These are phyloP conservation scores for Ajuga chamaepitys DNA, from an alignment of 257 asterid genomes.

Conservation along the genomic window DNA sequence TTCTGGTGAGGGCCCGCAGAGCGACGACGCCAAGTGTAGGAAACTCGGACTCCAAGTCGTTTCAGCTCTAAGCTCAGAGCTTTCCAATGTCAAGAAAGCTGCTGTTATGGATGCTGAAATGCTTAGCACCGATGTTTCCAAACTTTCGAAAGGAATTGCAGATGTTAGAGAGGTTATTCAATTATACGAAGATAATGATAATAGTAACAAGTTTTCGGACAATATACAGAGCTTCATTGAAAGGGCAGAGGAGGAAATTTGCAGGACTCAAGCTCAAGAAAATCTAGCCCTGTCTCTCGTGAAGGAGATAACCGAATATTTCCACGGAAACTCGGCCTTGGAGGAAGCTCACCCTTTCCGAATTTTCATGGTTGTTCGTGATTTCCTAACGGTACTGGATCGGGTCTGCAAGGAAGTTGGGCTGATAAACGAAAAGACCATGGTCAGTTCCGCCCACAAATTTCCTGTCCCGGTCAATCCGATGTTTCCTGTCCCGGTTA, in stretches of 20 bases:
- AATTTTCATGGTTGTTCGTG: slow-evolving; percentile 90
- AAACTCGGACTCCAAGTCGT: slow-evolving; percentile 84
- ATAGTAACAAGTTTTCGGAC: slow-evolving; percentile 35
- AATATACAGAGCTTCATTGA: slow-evolving; percentile 43
- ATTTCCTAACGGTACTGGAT: slow-evolving; percentile 66
- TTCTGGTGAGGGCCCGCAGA: slow-evolving; percentile 29
- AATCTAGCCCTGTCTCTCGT: slow-evolving; percentile 67
- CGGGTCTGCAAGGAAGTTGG: slow-evolving; percentile 95
- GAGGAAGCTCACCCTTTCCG: slow-evolving; percentile 96
- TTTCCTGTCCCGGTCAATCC: slow-evolving; percentile 94
- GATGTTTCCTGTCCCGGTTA: slow-evolving; percentile 79
- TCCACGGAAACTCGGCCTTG: slow-evolving; percentile 85
- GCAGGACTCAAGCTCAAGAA: slow-evolving; percentile 80
- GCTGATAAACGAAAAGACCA: slow-evolving; percentile 72
- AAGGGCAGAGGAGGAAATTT: slow-evolving; percentile 76
- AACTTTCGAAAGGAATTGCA: slow-evolving; percentile 63
- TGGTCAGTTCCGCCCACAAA: slow-evolving; percentile 60
- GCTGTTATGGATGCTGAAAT: slow-evolving; percentile 95
- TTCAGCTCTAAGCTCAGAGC: slow-evolving; percentile 63
- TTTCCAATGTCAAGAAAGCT: slow-evolving; percentile 77
- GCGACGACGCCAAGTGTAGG: slow-evolving; percentile 59
- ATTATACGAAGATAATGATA: slow-evolving; percentile 23
- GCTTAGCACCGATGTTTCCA: slow-evolving; percentile 60
- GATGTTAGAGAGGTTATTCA: slow-evolving; percentile 43
- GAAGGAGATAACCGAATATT: slow-evolving; percentile 91